A percentile compares a stretch with the other conserved stretches of the same genome.
Conservation (phyloP, 768 basidiomycete species). For the Amanita molliuscula region DNA sequence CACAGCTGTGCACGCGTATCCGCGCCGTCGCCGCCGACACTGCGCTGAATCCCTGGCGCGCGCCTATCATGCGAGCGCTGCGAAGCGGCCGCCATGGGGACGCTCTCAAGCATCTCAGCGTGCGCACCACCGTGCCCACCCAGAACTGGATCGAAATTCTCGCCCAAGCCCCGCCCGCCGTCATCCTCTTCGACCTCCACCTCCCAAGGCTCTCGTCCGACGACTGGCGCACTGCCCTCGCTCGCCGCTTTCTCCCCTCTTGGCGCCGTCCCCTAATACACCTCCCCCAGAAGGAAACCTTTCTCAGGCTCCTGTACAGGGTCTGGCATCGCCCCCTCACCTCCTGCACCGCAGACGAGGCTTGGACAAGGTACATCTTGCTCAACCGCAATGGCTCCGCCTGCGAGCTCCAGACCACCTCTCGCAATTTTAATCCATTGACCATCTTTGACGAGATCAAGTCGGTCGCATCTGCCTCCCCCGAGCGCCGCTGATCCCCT, state of each 20-base stretch:
- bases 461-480: conserved; percentile 25
- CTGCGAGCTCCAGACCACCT: conserved; percentile 58
- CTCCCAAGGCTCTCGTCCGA: conserved; percentile 53
- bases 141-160: conserved; percentile 77
- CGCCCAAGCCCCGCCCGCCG: conserved; percentile 47
- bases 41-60: conserved; percentile 67
- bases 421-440: conserved; percentile 59
- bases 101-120: conserved; percentile 47
- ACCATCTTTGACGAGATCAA: conserved; percentile 69
- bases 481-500: neutral
- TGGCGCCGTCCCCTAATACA: conserved; percentile 66
- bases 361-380: conserved; percentile 78
- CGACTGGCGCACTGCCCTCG: conserved; percentile 74
- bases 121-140: conserved; percentile 54
- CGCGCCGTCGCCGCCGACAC: conserved; percentile 49
- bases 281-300: conserved; percentile 52
- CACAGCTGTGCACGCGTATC: conserved; percentile 52
- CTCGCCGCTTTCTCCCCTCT: conserved; percentile 63
- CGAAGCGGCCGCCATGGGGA: conserved; percentile 34
- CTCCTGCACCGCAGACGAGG: conserved; percentile 68
- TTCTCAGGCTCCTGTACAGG: conserved; percentile 58
- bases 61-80: conserved; percentile 54
- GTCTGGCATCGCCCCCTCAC: conserved; percentile 61
- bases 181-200: conserved; percentile 58
- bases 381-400: conserved; percentile 69